Evolutionary conservation across 2,329 filamentous ascomycete genomes (phyloP).

Genomic region (Colletotrichum neosansevieriae): DNA sequence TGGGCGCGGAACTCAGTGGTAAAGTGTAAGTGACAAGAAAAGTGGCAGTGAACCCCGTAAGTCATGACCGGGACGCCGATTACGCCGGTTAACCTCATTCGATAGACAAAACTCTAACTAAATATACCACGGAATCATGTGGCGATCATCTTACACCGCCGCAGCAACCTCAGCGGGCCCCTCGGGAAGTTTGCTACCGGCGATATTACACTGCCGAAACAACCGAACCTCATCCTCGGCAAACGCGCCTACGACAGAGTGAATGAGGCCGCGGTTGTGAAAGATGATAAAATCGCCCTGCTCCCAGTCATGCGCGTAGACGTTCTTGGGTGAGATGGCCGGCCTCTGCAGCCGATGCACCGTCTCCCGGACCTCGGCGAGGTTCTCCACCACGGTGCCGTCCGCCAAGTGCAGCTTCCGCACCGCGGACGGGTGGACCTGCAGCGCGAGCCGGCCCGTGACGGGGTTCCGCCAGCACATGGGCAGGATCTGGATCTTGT

Average conservation of each 20-base stretch:
- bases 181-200: constrained; percentile 69
- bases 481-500: constrained; percentile 78
- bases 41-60: background rate
- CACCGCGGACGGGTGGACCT: constrained; percentile 80
- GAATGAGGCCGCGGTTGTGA: constrained; percentile 81
- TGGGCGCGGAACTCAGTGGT: background rate
- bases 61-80: background rate
- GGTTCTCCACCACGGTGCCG: constrained; percentile 76
- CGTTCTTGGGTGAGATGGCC: constrained; percentile 74
- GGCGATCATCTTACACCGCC: constrained; percentile 16
- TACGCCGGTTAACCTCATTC: background rate
- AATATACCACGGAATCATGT: background rate
- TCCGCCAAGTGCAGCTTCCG: constrained; percentile 76
- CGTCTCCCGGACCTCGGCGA: constrained; percentile 74
- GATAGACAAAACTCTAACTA: background rate
- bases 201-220: constrained; percentile 84
- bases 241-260: constrained; percentile 82
- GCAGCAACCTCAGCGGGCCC: constrained; percentile 53
- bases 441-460: constrained; percentile 76
- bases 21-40: background rate
- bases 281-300: constrained; percentile 83
- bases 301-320: constrained; percentile 83
- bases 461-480: constrained; percentile 84
- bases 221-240: constrained; percentile 78
- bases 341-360: constrained; percentile 78